Percentiles rank a stretch among this genome's conserved stretches.
Evolutionary conservation across 192 early-diverging fungal genomes (phyloP).

Genomic region (Podila epicladia): DNA sequence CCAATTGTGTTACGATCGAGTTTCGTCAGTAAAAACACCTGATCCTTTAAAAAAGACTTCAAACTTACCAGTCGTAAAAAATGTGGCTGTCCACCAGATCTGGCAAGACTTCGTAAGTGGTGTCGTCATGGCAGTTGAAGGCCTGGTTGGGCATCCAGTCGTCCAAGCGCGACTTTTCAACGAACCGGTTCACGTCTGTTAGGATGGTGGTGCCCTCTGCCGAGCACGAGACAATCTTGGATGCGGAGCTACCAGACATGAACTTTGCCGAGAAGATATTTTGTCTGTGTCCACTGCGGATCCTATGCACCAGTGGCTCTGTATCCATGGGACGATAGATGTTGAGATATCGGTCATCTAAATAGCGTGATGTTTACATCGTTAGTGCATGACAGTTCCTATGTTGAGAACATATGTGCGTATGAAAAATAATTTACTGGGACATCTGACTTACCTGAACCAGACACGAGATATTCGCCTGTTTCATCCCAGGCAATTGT

Average conservation of each 20-base stretch:
- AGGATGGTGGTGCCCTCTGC: constrained; percentile 67
- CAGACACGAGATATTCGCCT: constrained; percentile 53
- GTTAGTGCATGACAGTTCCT: too few species aligned
- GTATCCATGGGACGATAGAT: constrained; percentile 55
- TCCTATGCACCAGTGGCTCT: constrained; percentile 46
- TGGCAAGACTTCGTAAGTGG: constrained; percentile 60
- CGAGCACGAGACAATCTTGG: constrained; percentile 68
- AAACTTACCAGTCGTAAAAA: constrained; percentile 54
- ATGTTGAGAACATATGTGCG: not conserved
- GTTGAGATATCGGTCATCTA: constrained; percentile 59
- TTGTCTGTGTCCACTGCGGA: constrained; percentile 69
- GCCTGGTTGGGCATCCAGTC: constrained; percentile 34
- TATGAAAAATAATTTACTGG: not conserved
- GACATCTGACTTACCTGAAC: constrained; percentile 52
- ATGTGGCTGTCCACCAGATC: constrained; percentile 53
- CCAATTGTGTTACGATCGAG: not conserved
- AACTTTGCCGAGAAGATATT: constrained; percentile 84
- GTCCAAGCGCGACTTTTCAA: constrained; percentile 9
- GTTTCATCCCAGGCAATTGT: constrained; percentile 56
- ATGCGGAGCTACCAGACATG: constrained; percentile 67
- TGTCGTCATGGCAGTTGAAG: constrained; percentile 55
- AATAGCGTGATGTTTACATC: not conserved
- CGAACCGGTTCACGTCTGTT: constrained; percentile 57
- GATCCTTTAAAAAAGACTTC: not conserved
- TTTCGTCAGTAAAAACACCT: not conserved